These are phyloP conservation scores for Kodamaea derodonti DNA, from an alignment of 1,139 yeast species.

Conservation along the genomic window DNA sequence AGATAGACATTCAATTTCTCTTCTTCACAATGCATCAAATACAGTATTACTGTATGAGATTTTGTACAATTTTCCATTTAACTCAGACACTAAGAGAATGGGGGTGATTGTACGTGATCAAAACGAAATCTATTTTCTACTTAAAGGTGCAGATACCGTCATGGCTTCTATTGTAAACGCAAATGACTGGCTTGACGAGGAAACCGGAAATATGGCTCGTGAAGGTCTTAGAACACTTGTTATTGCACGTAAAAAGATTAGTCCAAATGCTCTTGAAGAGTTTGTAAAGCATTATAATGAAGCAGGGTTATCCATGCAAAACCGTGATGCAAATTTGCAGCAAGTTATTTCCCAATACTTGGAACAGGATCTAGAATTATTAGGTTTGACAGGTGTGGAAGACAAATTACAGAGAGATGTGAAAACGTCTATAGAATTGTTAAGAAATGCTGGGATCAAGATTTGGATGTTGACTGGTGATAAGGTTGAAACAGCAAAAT, in stretches of 20 bases:
- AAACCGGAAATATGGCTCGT: slow-evolving; percentile 95
- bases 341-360: slow-evolving; percentile 62
- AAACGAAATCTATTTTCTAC: slow-evolving; percentile 74
- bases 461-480: slow-evolving; percentile 99
- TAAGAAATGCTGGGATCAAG: slow-evolving; percentile 93
- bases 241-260: slow-evolving; percentile 74
- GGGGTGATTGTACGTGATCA: slow-evolving; percentile 76
- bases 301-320: slow-evolving; percentile 75
- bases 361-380: slow-evolving; percentile 78
- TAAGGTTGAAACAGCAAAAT: slow-evolving; percentile 95
- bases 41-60: slow-evolving; percentile 59
- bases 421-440: slow-evolving; percentile 83
- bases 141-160: slow-evolving; percentile 96
- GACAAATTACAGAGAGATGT: slow-evolving; percentile 91
- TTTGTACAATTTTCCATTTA: slow-evolving; percentile 85
- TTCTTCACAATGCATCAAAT: slow-evolving; percentile 62
- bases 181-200: slow-evolving; percentile 97
- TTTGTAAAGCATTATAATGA: slow-evolving; percentile 63
- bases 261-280: slow-evolving; percentile 49
- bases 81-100: slow-evolving; percentile 95
- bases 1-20: slow-evolving; percentile 71
- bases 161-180: slow-evolving; percentile 81
- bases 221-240: slow-evolving; percentile 96
- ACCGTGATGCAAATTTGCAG: slow-evolving; percentile 73
- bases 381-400: slow-evolving; percentile 96